phyloP scores from a whole-genome alignment of 2,329 filamentous ascomycete species.

The Colletotrichum chlorophyti region DNA sequence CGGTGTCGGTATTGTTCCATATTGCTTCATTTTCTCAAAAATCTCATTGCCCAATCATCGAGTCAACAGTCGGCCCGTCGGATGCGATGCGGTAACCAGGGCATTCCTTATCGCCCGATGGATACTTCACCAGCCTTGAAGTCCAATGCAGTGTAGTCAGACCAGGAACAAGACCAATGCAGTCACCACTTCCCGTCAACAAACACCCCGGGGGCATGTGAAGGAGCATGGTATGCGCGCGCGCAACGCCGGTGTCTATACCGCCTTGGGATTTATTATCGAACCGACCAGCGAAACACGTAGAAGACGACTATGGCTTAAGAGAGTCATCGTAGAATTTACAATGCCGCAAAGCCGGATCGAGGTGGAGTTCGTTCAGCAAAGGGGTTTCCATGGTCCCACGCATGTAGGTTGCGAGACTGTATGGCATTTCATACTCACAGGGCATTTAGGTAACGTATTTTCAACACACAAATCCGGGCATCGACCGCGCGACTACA shows the following conservation, averaged over 20 bases:
- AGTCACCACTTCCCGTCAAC: conserved; percentile 14
- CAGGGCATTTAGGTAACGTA: no score
- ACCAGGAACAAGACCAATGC: background rate
- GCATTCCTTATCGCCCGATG: conserved; percentile 16
- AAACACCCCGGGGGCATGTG: conserved; percentile 1
- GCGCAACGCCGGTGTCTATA: conserved; percentile 9
- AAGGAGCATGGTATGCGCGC: conserved; percentile 19
- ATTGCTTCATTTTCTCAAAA: background rate
- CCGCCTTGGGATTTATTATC: conserved; percentile 7
- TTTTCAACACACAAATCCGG: no score
- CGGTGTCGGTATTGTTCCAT: background rate
- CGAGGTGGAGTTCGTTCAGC: no score
- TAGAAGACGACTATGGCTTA: no score
- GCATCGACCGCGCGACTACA: no score
- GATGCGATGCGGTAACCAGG: background rate
- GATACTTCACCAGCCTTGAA: conserved; percentile 2
- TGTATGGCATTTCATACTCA: no score
- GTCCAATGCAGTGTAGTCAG: conserved; percentile 15
- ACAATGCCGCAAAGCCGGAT: no score
- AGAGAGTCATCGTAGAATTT: no score
- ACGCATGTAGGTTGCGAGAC: no score
- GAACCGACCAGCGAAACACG: conserved; percentile 6
- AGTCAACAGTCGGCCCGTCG: conserved; percentile 16
- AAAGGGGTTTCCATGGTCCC: no score
- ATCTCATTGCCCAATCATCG: background rate